Evolutionary conservation across 805 yeast species (phyloP).

Genomic region (Monosporozyma unispora): DNA sequence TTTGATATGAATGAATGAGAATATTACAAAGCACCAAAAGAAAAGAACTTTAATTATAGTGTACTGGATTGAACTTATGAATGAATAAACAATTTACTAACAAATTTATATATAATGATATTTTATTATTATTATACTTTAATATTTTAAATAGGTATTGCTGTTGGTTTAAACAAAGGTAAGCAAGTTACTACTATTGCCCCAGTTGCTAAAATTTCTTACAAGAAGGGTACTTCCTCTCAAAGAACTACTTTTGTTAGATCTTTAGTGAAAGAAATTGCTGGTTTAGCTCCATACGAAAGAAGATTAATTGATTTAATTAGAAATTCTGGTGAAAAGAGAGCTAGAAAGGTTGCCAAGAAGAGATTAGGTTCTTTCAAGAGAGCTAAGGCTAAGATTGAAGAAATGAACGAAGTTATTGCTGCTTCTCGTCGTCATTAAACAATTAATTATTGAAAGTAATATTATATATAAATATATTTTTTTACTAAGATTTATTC

Average conservation of each 20-base stretch:
- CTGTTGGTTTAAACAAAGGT: constrained; percentile 99
- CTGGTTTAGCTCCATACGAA: constrained; percentile 99
- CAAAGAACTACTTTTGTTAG: constrained; percentile 96
- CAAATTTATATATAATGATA: constrained; percentile 8
- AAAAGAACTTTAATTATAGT: no score
- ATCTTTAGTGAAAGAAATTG: constrained; percentile 89
- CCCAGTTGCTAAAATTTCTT: constrained; percentile 80
- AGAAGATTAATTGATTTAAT: constrained; percentile 98
- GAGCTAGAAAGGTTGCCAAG: constrained; percentile 99
- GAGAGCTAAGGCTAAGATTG: constrained; percentile 99
- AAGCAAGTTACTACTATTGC: constrained; percentile 85
- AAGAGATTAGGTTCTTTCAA: constrained; percentile 99
- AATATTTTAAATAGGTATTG: constrained; percentile 53
- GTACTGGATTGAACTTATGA: no score
- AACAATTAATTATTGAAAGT: constrained; percentile 9
- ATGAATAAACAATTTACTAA: constrained; percentile 25
- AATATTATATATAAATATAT: neutral
- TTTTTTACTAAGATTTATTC: neutral
- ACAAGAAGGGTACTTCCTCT: constrained; percentile 94
- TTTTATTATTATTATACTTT: neutral
- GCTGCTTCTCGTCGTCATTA: constrained; percentile 95
- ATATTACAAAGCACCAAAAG: no score
- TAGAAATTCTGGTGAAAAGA: constrained; percentile 99
- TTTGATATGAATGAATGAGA: no score
- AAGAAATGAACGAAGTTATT: constrained; percentile 93